Evolutionary conservation across 306 rosid species (phyloP).

Genomic region (Prinsepia uniflora): DNA sequence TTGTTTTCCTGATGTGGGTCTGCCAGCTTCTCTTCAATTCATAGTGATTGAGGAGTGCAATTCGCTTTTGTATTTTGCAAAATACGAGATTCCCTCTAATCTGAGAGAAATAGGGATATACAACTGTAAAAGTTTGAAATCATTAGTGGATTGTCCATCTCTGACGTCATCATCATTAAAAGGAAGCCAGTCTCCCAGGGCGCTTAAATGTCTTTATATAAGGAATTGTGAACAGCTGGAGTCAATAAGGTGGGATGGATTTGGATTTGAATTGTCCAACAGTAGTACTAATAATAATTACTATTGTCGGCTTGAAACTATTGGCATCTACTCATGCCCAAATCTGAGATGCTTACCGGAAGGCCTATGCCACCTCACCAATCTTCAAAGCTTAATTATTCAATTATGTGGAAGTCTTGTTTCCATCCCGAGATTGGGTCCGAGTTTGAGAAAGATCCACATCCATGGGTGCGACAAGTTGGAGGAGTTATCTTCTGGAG

Average conservation of each 20-base stretch:
- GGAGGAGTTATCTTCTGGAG: neutral
- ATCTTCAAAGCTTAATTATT: too few relatives aligned
- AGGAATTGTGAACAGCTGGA: neutral
- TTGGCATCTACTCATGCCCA: fast-evolving
- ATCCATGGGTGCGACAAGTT: neutral
- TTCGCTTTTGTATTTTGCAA: neutral
- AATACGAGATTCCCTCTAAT: neutral
- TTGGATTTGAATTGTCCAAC: neutral
- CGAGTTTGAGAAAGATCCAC: neutral
- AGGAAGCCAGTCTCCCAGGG: neutral
- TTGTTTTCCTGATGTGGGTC: constrained; percentile 1
- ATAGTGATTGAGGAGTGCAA: fast-evolving
- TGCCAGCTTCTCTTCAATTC: neutral
- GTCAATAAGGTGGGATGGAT: neutral
- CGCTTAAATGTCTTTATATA: constrained; percentile 4
- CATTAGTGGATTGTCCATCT: neutral
- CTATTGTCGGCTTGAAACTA: neutral
- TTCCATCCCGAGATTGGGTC: neutral
- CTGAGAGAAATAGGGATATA: neutral
- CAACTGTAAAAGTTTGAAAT: neutral
- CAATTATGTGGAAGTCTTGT: neutral
- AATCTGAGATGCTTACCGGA: neutral
- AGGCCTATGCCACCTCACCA: neutral
- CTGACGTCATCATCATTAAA: neutral
- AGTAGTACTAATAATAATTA: neutral